Conservation (phyloP, 176 grass and related monocot species). For the Canna indica region DNA sequence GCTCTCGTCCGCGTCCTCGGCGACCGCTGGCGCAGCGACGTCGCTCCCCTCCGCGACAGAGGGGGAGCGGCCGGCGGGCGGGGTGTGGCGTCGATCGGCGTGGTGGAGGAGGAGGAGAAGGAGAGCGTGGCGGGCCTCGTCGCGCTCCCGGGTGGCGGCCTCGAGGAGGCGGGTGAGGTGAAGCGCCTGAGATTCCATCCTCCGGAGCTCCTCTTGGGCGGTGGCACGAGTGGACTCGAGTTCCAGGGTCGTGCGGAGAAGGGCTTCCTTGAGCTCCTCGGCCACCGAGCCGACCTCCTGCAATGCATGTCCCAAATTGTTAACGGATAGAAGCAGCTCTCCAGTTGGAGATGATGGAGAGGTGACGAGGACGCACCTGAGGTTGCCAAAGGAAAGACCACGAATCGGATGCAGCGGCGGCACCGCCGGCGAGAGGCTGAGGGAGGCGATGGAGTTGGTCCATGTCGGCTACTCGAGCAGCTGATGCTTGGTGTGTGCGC, state of each 20-base stretch:
- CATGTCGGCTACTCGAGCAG: neutral
- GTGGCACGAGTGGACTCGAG: conserved; percentile 47
- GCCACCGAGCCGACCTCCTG: neutral
- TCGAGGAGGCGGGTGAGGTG: conserved; percentile 54
- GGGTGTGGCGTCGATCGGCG: neutral
- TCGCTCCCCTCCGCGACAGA: neutral
- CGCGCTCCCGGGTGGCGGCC: conserved; percentile 57
- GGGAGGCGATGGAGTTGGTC: neutral
- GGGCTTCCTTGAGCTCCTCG: conserved; percentile 47
- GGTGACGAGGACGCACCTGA: neutral
- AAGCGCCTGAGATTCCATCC: conserved; percentile 55
- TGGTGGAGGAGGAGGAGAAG: conserved; percentile 52
- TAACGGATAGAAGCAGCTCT: neutral
- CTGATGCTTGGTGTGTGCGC: no score
- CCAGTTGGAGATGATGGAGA: no score
- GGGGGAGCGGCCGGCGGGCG: conserved; percentile 3
- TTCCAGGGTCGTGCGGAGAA: conserved; percentile 50
- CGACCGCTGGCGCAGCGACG: neutral
- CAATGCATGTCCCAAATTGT: neutral
- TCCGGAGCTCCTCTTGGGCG: conserved; percentile 53
- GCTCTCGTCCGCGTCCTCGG: conserved; percentile 9
- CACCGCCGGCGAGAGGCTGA: neutral
- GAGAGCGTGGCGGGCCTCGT: conserved; percentile 76
- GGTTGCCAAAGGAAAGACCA: neutral
- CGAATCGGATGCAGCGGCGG: neutral